phyloP scores from a whole-genome alignment of 345 rosid species.

The Camelina hispida region DNA sequence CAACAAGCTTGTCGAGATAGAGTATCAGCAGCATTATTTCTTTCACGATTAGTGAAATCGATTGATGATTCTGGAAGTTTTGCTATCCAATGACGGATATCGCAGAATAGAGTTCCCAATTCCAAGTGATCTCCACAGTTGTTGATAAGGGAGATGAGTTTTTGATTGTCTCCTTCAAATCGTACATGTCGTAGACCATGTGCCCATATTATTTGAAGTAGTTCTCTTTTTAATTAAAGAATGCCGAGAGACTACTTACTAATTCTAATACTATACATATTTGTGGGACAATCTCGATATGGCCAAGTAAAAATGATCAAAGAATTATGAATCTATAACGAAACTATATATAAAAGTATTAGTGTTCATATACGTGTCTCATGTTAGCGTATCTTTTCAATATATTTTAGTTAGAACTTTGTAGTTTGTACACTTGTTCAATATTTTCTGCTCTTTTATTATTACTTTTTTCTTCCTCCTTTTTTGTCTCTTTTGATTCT shows the following conservation, averaged over 20 bases:
- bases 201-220: too few species aligned
- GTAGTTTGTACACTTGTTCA: constrained; percentile 43
- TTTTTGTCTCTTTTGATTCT: constrained; percentile 24
- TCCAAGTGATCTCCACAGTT: too few species aligned
- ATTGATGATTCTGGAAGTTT: too few species aligned
- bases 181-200: too few species aligned
- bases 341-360: neutral
- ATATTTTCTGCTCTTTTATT: constrained; percentile 10
- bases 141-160: too few species aligned
- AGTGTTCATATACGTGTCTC: constrained; percentile 30
- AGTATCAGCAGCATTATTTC: too few species aligned
- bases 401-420: constrained; percentile 25
- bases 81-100: too few species aligned
- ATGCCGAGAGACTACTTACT: neutral
- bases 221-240: neutral
- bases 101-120: too few species aligned
- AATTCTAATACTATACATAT: too few species aligned
- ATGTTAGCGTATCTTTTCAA: neutral
- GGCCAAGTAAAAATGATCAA: neutral
- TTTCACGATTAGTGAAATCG: too few species aligned
- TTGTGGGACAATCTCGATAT: neutral
- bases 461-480: neutral
- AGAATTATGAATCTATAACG: neutral
- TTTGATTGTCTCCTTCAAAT: too few species aligned
- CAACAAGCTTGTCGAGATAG: too few species aligned